Conservation (phyloP, 73 alveolate species). For the Paramecium pentaurelia region DNA sequence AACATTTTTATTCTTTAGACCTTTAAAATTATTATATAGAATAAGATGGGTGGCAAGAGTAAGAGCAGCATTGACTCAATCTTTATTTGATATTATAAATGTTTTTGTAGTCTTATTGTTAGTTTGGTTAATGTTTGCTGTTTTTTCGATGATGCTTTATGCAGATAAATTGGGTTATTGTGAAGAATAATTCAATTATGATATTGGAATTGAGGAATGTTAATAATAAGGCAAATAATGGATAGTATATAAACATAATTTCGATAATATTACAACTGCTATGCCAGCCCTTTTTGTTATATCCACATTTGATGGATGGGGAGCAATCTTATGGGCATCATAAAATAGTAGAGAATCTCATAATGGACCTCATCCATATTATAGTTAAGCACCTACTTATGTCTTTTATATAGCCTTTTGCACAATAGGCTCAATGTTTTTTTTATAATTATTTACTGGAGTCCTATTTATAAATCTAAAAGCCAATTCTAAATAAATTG, state of each 20-base stretch:
- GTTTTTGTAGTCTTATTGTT: neutral
- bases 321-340: neutral
- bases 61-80: neutral
- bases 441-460: neutral
- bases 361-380: conserved; percentile 2
- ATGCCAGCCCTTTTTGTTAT: neutral
- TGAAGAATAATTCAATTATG: neutral
- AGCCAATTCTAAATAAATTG: neutral
- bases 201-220: neutral
- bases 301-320: conserved; percentile 42
- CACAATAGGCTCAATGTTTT: conserved; percentile 17
- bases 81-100: conserved; percentile 22
- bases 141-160: neutral
- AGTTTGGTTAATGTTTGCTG: conserved; percentile 14
- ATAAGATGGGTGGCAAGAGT: neutral
- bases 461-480: neutral
- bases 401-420: neutral
- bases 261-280: conserved; percentile 28
- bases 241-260: neutral
- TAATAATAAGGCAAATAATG: neutral
- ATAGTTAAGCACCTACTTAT: conserved; percentile 2
- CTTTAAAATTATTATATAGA: neutral
- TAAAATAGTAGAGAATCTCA: neutral
- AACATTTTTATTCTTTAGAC: neutral
- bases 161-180: neutral